These are phyloP conservation scores for Aspergillus transmontanensis DNA, from an alignment of 2,329 filamentous ascomycete genomes.

Conservation along the genomic window DNA sequence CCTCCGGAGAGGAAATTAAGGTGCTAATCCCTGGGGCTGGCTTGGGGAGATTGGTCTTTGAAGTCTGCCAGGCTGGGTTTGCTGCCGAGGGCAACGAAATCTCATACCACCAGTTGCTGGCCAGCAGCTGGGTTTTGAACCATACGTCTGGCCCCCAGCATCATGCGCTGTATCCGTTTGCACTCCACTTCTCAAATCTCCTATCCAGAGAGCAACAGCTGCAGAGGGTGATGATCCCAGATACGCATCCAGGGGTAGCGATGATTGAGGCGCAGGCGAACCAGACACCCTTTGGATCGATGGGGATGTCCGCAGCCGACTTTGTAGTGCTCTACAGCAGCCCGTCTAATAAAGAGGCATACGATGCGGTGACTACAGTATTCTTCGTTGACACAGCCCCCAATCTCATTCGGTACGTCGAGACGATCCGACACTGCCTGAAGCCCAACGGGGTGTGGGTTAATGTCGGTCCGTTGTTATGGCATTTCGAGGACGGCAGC, in stretches of 20 bases:
- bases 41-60: conserved; percentile 84
- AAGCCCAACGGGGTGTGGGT: conserved; percentile 77
- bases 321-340: conserved; percentile 84
- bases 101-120: conserved; percentile 93
- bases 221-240: conserved; percentile 72
- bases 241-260: conserved; percentile 69
- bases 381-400: conserved; percentile 98
- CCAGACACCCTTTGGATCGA: conserved; percentile 58
- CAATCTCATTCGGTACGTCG: conserved; percentile 86
- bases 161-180: conserved; percentile 81
- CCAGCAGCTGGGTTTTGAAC: conserved; percentile 64
- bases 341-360: conserved; percentile 61
- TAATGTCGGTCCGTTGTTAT: conserved; percentile 87
- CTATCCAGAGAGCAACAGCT: conserved; percentile 73
- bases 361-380: conserved; percentile 82
- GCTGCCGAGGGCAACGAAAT: conserved; percentile 89
- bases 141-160: conserved; percentile 59
- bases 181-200: conserved; percentile 87
- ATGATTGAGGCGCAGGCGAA: conserved; percentile 46
- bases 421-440: conserved; percentile 78
- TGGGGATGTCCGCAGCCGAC: conserved; percentile 93
- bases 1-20: conserved; percentile 50
- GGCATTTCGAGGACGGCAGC: conserved; percentile 80
- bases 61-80: conserved; percentile 74
- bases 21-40: conserved; percentile 90